Conservation (phyloP, 768 basidiomycete species). For the Mycena amicta region DNA sequence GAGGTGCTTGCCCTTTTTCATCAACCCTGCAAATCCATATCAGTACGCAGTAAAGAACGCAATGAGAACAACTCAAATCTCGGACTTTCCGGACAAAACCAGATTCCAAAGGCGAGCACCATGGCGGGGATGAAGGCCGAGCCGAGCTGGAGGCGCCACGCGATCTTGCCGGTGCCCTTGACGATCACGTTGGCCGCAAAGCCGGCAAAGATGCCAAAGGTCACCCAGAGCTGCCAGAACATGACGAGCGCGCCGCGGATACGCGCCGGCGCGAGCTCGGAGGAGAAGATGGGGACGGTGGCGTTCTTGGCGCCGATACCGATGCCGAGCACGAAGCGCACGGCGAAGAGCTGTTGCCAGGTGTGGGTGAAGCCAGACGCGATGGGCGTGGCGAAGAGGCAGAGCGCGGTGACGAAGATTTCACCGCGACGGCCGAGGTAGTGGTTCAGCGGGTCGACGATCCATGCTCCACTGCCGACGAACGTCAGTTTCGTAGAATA, state of each 20-base stretch:
- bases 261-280: slow-evolving; percentile 75
- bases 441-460: slow-evolving; percentile 53
- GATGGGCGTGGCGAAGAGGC: slow-evolving; percentile 54
- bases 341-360: slow-evolving; percentile 39
- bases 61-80: no score
- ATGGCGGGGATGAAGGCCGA: slow-evolving; percentile 68
- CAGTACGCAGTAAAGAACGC: no score
- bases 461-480: slow-evolving; percentile 28
- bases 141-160: slow-evolving; percentile 82
- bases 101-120: slow-evolving; percentile 48
- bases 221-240: slow-evolving; percentile 88
- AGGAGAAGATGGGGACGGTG: slow-evolving; percentile 66
- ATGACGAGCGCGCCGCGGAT: slow-evolving; percentile 91
- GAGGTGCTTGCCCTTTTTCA: slow-evolving; percentile 73
- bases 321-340: slow-evolving; percentile 58
- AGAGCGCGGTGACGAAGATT: slow-evolving; percentile 60
- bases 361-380: slow-evolving; percentile 52
- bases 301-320: slow-evolving; percentile 68
- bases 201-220: slow-evolving; percentile 63
- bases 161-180: slow-evolving; percentile 56
- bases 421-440: slow-evolving; percentile 63
- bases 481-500: slow-evolving; percentile 23
- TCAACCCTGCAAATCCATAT: no score
- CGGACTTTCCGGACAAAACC: slow-evolving; percentile 75
- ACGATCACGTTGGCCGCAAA: slow-evolving; percentile 68